Percentiles rank a stretch among this genome's conserved stretches.
phyloP scores from a whole-genome alignment of 257 asterid species.

The Salvia miltiorrhiza region DNA sequence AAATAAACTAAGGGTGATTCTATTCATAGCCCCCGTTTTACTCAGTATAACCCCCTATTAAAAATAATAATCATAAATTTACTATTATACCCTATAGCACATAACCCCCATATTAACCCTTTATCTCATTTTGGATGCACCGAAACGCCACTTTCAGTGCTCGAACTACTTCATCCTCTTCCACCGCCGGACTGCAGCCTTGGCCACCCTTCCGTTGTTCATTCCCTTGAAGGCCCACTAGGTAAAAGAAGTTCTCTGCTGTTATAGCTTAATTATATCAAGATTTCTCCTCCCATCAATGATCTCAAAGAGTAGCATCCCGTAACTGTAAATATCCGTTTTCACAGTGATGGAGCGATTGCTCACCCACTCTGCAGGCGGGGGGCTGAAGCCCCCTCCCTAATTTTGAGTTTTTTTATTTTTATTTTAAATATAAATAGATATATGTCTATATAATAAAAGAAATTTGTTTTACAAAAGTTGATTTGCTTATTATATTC shows the following conservation, averaged over 20 bases:
- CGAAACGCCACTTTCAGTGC: conserved; percentile 70
- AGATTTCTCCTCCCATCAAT: conserved; percentile 87
- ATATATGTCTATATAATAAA: too few relatives aligned
- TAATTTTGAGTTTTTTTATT: too few relatives aligned
- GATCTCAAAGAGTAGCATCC: conserved; percentile 86
- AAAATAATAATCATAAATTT: too few relatives aligned
- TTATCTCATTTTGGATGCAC: conserved; percentile 89
- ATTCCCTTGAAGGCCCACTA: conserved; percentile 97
- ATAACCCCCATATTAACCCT: conserved; percentile 92
- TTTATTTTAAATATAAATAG: too few relatives aligned
- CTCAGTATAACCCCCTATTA: too few relatives aligned
- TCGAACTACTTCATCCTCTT: conserved; percentile 57
- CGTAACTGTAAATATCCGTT: conserved; percentile 90
- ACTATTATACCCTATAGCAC: too few relatives aligned
- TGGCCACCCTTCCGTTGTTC: conserved; percentile 45
- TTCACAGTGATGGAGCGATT: conserved; percentile 82
- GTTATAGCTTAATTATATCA: conserved; percentile 70
- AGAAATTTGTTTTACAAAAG: too few relatives aligned
- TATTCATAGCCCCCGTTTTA: too few relatives aligned
- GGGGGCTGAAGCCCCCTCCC: too few relatives aligned
- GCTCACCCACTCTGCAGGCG: conserved; percentile 90
- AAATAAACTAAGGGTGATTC: too few relatives aligned
- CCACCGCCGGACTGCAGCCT: conserved; percentile 58
- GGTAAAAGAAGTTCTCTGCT: conserved; percentile 79
- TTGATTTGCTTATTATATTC: too few relatives aligned